Conservation (phyloP, 1,284 basidiomycete species). For the Cryptococcus depauperatus region DNA sequence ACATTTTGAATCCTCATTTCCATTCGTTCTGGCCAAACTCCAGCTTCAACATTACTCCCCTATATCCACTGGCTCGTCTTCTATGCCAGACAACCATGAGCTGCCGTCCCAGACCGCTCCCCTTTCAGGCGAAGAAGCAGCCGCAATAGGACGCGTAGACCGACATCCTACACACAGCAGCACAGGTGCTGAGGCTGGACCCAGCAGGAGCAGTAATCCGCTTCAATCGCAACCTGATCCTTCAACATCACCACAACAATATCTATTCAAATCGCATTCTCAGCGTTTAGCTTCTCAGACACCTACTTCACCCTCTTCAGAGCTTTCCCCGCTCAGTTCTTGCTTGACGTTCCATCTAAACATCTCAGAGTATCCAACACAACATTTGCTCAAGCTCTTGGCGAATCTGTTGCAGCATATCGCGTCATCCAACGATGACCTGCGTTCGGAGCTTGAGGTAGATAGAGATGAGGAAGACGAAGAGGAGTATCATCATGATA, state of each 20-base stretch:
- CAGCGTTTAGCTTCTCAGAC: not conserved
- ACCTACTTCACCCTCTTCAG: constrained; percentile 17
- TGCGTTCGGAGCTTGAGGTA: constrained; percentile 26
- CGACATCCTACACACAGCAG: not conserved
- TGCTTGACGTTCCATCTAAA: constrained; percentile 46
- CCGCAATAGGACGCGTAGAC: not conserved
- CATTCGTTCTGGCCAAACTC: no score
- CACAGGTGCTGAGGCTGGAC: not conserved
- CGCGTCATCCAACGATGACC: constrained; percentile 75
- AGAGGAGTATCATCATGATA: constrained; percentile 3
- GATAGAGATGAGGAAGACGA: constrained; percentile 15
- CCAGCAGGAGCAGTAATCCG: not conserved
- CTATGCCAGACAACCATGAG: constrained; percentile 1
- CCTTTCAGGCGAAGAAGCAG: not conserved
- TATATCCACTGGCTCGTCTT: no score
- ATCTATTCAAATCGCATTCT: not conserved
- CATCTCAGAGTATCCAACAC: constrained; percentile 51
- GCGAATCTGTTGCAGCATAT: constrained; percentile 85
- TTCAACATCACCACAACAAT: no score
- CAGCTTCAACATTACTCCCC: no score
- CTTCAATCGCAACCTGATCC: no score
- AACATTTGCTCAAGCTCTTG: constrained; percentile 73
- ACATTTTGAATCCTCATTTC: no score
- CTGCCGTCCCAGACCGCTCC: not conserved
- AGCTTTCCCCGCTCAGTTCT: constrained; percentile 12